Conservation (phyloP, 495 filamentous ascomycete species). For the Cairneyella variabilis region DNA sequence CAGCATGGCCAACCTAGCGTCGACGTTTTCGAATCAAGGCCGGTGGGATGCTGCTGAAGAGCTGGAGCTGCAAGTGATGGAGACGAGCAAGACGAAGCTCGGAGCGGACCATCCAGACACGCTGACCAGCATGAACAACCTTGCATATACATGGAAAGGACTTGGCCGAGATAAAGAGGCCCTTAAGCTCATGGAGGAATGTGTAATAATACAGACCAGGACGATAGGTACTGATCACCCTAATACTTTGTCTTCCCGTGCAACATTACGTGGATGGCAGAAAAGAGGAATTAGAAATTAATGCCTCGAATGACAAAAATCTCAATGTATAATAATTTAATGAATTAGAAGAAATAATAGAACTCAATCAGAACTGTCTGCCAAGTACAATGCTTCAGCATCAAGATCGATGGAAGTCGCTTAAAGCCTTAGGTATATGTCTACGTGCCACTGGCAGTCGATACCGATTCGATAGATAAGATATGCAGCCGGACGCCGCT, state of each 20-base stretch:
- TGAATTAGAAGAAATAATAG: too few species aligned
- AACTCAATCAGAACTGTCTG: too few species aligned
- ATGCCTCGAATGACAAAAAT: background rate
- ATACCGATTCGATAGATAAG: too few species aligned
- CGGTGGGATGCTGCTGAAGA: background rate
- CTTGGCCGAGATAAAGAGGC: slow-evolving; percentile 1
- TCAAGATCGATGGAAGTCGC: too few species aligned
- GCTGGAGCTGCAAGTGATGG: background rate
- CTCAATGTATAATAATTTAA: too few species aligned
- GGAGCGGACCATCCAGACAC: background rate
- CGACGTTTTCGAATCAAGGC: background rate
- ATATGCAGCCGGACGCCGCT: too few species aligned
- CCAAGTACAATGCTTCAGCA: too few species aligned
- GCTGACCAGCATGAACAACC: background rate
- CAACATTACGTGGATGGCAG: slow-evolving; percentile 16
- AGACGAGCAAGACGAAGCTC: background rate
- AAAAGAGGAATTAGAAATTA: slow-evolving; percentile 8
- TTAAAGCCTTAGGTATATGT: too few species aligned
- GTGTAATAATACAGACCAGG: background rate
- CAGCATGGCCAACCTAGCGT: background rate
- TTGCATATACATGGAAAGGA: slow-evolving; percentile 16
- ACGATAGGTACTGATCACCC: slow-evolving; percentile 10
- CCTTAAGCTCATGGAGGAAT: slow-evolving; percentile 8
- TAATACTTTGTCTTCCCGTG: slow-evolving; percentile 4
- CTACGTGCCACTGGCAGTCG: too few species aligned